A percentile compares a stretch with the other conserved stretches of the same genome.
phyloP scores from a whole-genome alignment of 257 asterid species.

The Salvia rosmarinus region DNA sequence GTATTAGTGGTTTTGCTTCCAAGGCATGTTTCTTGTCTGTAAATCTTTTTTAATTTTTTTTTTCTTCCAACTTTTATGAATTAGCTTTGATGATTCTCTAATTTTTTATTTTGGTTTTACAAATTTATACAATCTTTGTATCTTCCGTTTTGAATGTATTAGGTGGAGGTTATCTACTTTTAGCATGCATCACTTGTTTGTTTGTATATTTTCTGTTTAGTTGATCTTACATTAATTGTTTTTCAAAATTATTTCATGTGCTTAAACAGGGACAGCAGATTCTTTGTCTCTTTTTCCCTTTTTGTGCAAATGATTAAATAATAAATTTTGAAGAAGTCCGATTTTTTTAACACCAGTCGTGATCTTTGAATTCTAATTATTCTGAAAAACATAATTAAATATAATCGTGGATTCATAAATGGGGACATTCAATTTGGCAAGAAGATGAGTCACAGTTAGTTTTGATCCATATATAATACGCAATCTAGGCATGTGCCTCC shows the following conservation, averaged over 20 bases:
- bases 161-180: slow-evolving; percentile 11
- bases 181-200: neutral
- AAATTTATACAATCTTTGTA: neutral
- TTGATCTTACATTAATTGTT: neutral
- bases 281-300: neutral
- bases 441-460: neutral
- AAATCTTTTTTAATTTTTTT: slow-evolving; percentile 29
- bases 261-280: neutral
- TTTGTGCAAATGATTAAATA: too few relatives aligned
- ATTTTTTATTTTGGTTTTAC: neutral
- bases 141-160: neutral
- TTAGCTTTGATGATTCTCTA: slow-evolving; percentile 26
- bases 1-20: slow-evolving; percentile 37
- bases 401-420: neutral
- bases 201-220: too few relatives aligned
- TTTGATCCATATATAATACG: neutral
- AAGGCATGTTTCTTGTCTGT: slow-evolving; percentile 40
- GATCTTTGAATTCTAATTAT: neutral
- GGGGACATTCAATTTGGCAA: neutral
- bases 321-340: too few relatives aligned
- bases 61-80: neutral
- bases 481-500: slow-evolving; percentile 36
- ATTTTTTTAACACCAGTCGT: too few relatives aligned
- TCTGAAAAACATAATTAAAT: neutral
- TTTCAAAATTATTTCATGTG: neutral